Percentiles rank a stretch among this genome's conserved stretches.
Evolutionary conservation across 2,329 filamentous ascomycete genomes (phyloP).

Genomic region (Sporothrix brunneoviolacea): DNA sequence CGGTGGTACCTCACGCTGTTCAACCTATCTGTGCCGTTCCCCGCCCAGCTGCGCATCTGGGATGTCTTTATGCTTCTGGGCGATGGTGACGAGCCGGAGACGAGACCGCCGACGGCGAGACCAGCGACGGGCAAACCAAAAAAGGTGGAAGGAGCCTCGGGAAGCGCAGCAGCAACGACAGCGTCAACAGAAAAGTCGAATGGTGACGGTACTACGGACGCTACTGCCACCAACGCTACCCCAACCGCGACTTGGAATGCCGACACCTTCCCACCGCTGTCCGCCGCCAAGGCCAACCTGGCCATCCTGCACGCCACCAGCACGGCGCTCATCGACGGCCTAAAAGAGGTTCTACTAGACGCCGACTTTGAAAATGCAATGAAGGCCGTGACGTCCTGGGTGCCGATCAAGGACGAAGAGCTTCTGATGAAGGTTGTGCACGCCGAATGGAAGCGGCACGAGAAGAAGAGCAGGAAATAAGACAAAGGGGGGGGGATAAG

Average conservation of each 20-base stretch:
- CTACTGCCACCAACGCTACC: not conserved
- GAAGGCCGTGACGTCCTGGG: slow-evolving; percentile 92
- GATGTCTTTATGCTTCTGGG: slow-evolving; percentile 95
- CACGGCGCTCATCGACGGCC: slow-evolving; percentile 83
- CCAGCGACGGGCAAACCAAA: not conserved
- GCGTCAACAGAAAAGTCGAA: too few species aligned
- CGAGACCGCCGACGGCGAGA: not conserved
- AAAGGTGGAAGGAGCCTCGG: too few species aligned
- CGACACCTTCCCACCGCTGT: slow-evolving; percentile 35
- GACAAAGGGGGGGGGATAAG: not conserved
- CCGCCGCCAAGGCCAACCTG: slow-evolving; percentile 41
- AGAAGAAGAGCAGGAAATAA: slow-evolving; percentile 36
- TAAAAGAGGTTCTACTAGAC: slow-evolving; percentile 79
- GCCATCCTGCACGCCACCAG: slow-evolving; percentile 86
- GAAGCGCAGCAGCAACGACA: too few species aligned
- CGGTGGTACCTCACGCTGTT: slow-evolving; percentile 97
- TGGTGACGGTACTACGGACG: too few species aligned
- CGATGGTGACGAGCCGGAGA: slow-evolving; percentile 41
- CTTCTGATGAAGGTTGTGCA: slow-evolving; percentile 84
- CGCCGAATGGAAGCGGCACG: slow-evolving; percentile 72
- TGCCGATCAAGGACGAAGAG: slow-evolving; percentile 91
- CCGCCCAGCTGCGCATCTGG: slow-evolving; percentile 92
- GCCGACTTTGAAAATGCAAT: slow-evolving; percentile 97
- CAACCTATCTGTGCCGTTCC: slow-evolving; percentile 92
- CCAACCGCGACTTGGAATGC: slow-evolving; percentile 14